These are phyloP conservation scores for Onygenales sp. DNA, from an alignment of 2,329 filamentous ascomycete genomes.

Conservation along the genomic window DNA sequence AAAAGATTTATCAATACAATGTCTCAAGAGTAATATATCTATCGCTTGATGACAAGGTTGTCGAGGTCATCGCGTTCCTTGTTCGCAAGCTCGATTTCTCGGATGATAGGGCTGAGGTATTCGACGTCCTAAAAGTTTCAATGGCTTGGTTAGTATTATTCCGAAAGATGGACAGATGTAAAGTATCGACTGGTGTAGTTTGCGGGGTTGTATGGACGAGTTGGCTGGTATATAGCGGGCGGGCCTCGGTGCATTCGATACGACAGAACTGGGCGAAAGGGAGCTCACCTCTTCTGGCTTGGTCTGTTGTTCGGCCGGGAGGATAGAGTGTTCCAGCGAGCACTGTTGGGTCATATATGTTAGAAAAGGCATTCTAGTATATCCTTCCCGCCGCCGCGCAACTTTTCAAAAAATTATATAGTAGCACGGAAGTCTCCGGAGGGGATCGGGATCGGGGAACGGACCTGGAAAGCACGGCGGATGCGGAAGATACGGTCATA, in stretches of 20 bases:
- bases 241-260: too few species aligned
- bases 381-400: not conserved
- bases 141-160: conserved; percentile 4
- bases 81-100: conserved; percentile 57
- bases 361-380: not conserved
- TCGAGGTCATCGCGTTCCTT: conserved; percentile 62
- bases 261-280: too few species aligned
- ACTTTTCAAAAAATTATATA: not conserved
- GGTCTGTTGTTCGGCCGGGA: conserved; percentile 57
- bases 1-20: not conserved
- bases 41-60: conserved; percentile 47
- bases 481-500: conserved; percentile 98
- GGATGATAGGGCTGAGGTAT: conserved; percentile 60
- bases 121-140: conserved; percentile 47
- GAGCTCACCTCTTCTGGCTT: conserved; percentile 54
- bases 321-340: conserved; percentile 56
- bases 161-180: not conserved
- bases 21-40: not conserved
- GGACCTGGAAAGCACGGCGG: conserved; percentile 84
- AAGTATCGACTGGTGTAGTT: conserved; percentile 12
- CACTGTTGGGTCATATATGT: conserved; percentile 36
- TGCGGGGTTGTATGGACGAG: not conserved
- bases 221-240: too few species aligned
- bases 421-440: not conserved
- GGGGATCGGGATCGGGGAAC: conserved; percentile 6